phyloP scores from a whole-genome alignment of 495 filamentous ascomycete genomes.

The Staphylotrichum tortipilum region DNA sequence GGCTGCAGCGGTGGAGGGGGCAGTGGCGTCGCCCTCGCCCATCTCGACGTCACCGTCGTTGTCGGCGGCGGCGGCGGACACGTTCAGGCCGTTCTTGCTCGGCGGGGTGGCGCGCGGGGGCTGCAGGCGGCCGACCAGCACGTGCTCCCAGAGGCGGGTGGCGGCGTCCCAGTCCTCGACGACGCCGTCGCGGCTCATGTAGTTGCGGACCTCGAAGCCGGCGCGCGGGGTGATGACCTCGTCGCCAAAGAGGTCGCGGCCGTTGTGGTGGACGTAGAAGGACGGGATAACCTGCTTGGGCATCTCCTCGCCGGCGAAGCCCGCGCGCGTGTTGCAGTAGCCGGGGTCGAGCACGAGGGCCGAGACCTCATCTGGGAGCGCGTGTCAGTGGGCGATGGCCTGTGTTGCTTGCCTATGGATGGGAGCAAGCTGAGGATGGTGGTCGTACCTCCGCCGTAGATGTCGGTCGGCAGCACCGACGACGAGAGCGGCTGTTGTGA shows the following conservation, averaged over 20 bases:
- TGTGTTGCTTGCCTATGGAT: no score
- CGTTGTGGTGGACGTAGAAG: slow-evolving; percentile 55
- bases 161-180: slow-evolving; percentile 97
- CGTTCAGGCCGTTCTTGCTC: slow-evolving; percentile 63
- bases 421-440: no score
- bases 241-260: slow-evolving; percentile 73
- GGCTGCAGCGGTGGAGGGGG: no score
- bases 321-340: slow-evolving; percentile 81
- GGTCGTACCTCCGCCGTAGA: slow-evolving; percentile 86
- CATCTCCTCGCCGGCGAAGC: slow-evolving; percentile 94
- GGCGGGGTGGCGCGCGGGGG: slow-evolving; percentile 58
- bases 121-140: slow-evolving; percentile 67
- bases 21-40: slow-evolving; percentile 48
- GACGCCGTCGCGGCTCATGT: slow-evolving; percentile 78
- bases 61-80: no score
- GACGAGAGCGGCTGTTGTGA: slow-evolving; percentile 31
- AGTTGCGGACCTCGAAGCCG: slow-evolving; percentile 75
- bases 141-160: slow-evolving; percentile 71
- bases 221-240: slow-evolving; percentile 69
- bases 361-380: slow-evolving; percentile 84
- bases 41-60: slow-evolving; percentile 43
- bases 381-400: slow-evolving; percentile 10
- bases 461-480: slow-evolving; percentile 49
- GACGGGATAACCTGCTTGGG: slow-evolving; percentile 89
- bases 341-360: slow-evolving; percentile 95